Base-by-base conservation (phyloP, 2,329 filamentous ascomycete species). In the Hypocreales sp. region DNA sequence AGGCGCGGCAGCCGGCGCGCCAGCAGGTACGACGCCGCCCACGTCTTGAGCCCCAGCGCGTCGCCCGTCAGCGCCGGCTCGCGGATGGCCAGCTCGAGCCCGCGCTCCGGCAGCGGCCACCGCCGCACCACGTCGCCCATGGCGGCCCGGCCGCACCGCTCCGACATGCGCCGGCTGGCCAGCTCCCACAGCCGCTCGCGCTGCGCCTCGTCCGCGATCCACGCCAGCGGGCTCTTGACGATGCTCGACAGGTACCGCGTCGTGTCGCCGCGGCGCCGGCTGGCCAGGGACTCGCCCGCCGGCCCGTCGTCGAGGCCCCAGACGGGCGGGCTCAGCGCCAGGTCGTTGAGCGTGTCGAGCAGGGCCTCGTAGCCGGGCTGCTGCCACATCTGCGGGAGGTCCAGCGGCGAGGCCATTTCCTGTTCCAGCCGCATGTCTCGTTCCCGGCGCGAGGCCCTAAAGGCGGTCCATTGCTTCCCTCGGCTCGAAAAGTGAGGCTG, bases 11-110 rank as follows among this genome's bases (percentile, higher is more conserved):
- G 65, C 15, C 79, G 72, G 38, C 71, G 77, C 0, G 87, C 79
- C 5, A 95, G 71, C 3, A 92, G 66, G 44, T 84, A 92, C 0
- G 84, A 87, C 0, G 84, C 87, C 1, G 80, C 82, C 90, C 90
- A 95, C 0, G 90, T 98, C 52, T 98, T 95, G 48, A 92, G 65
- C 2, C 90, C 90, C 12, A 95, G 61, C 32, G 81, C 79, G 50
- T 94, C 87, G 6, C 79, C 79, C 0, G 82, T 92, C 30, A 95
- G 60, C 1, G 84, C 75, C 2, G 90, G 90, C 47, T 98, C 90
- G 31, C 82, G 68, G 21, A 98, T 72, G 20, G 67, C 64, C 27
- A 98, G 58, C 24, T 75, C 64, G 38, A 64, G 2, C 52, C 38
- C 15, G 57, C 49, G 15, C 47, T 41, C 4, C 40, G 32, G 8